Base-by-base conservation (phyloP, 2,329 filamentous ascomycete genomes). In the Fusarium scirpi region DNA sequence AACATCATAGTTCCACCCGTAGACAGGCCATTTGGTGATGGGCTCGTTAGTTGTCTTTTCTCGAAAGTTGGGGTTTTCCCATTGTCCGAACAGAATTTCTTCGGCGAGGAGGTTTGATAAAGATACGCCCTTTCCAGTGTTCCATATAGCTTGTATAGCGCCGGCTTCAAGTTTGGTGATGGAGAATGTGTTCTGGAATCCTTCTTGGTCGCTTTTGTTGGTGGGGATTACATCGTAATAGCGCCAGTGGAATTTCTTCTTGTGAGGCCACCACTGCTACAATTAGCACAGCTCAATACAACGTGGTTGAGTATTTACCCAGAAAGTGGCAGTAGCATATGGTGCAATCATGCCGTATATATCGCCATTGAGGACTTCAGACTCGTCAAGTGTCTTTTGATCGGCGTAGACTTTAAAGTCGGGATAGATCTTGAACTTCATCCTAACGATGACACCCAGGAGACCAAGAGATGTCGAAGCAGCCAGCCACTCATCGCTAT, bases 341-440 rank as follows among this genome's bases (percentile, higher is more conserved):
- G 55, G 55, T 0, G 58, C 13, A 24, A 62, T 62, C 55, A 62
- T 62, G 2, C 55, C 34, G 3, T 62, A 44, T 3, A 62, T 62
- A 3, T 62, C 34, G 2, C 58, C 55, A 3, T 51, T 4, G 0
- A 62, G 24, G 25, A 62, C 55, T 9, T 62, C 34, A 12, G 12
- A 16, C 9, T 62, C 55, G 1, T 62, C 44, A 0, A 44, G 9
- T 0, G 55, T 62, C 11, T 62, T 60, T 8, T 62, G 55, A 3
- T 62, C 58, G 2, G 55, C 55, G 5, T 62, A 62, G 8, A 62
- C 58, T 29, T 62, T 62, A 0, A 62, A 62, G n/a, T 62, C 55
- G 1, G 55, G 55, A 30, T 62, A 62, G n/a, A 62, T 29, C 24
- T 62, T 62, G 10, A 62, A 62, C 3, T 62, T 60, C 29, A 62